These are phyloP conservation scores for Agastache rugosa DNA, from an alignment of 257 asterid species.

Conservation along the genomic window DNA sequence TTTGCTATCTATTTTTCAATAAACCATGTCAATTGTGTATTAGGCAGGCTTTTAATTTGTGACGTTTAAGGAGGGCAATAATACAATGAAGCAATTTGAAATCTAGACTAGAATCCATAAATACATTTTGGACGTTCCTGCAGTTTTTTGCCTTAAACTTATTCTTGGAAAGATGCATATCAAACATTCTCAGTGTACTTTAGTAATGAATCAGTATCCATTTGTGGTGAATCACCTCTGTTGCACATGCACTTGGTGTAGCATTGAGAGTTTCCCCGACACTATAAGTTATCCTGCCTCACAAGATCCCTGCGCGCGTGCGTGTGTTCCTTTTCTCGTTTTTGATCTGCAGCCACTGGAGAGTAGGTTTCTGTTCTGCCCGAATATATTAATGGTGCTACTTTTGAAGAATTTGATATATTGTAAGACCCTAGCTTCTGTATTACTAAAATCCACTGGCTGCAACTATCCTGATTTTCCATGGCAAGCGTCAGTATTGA, in stretches of 20 bases:
- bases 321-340: not conserved
- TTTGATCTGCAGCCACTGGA: conserved; percentile 12
- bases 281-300: conserved; percentile 23
- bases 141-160: conserved; percentile 13
- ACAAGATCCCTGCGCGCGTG: not conserved
- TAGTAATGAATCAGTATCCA: not conserved
- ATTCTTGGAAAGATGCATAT: conserved; percentile 3
- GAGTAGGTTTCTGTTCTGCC: conserved; percentile 21
- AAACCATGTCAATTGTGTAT: not conserved
- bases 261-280: not conserved
- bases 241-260: not conserved
- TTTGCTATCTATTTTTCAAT: conserved; percentile 11
- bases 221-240: not conserved
- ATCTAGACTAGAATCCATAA: conserved; percentile 12
- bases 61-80: not conserved
- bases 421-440: conserved; percentile 17
- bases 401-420: not conserved
- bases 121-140: not conserved
- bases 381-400: not conserved
- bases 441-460: conserved; percentile 14
- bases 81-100: not conserved
- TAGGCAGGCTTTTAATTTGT: conserved; percentile 6
- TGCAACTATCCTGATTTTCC: conserved; percentile 25
- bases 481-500: not conserved
- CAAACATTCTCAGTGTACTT: not conserved